These are phyloP conservation scores for Spencermartinsiella europaea DNA, from an alignment of 805 yeast genomes.

Conservation along the genomic window DNA sequence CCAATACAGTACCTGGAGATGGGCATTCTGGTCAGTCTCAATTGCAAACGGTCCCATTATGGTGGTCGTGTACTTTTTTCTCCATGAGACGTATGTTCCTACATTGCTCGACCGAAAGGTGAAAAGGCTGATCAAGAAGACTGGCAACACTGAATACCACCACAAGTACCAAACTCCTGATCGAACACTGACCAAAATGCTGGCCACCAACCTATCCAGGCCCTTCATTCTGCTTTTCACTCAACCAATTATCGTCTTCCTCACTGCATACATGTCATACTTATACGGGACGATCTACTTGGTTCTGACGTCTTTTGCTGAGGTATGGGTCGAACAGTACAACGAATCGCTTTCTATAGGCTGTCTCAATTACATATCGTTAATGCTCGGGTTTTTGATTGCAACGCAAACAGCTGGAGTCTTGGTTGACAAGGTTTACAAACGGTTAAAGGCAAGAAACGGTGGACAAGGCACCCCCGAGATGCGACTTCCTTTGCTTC, in stretches of 20 bases:
- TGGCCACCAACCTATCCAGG: conserved; percentile 44
- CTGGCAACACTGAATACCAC: conserved; percentile 51
- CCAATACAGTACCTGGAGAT: conserved; percentile 49
- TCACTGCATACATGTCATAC: conserved; percentile 60
- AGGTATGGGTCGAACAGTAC: conserved; percentile 44
- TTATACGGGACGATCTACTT: conserved; percentile 61
- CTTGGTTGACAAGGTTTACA: conserved; percentile 38
- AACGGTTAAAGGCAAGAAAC: conserved; percentile 37
- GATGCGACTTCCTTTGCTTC: conserved; percentile 49
- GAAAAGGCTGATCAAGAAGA: conserved; percentile 40
- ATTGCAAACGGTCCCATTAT: conserved; percentile 49
- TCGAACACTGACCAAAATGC: conserved; percentile 23
- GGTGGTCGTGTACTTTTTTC: conserved; percentile 38
- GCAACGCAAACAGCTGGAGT: conserved; percentile 47
- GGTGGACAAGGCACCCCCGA: conserved; percentile 57
- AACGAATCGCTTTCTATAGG: conserved; percentile 43
- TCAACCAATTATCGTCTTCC: conserved; percentile 59
- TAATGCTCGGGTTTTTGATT: conserved; percentile 48
- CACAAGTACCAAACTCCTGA: conserved; percentile 46
- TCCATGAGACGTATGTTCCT: conserved; percentile 59
- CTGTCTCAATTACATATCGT: conserved; percentile 57
- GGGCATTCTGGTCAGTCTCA: conserved; percentile 55
- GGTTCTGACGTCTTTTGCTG: conserved; percentile 55
- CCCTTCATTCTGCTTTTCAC: conserved; percentile 49
- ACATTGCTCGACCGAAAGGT: conserved; percentile 45